Base-by-base conservation (phyloP, 2,329 filamentous ascomycete genomes). In the Macrophomina phaseolina region DNA sequence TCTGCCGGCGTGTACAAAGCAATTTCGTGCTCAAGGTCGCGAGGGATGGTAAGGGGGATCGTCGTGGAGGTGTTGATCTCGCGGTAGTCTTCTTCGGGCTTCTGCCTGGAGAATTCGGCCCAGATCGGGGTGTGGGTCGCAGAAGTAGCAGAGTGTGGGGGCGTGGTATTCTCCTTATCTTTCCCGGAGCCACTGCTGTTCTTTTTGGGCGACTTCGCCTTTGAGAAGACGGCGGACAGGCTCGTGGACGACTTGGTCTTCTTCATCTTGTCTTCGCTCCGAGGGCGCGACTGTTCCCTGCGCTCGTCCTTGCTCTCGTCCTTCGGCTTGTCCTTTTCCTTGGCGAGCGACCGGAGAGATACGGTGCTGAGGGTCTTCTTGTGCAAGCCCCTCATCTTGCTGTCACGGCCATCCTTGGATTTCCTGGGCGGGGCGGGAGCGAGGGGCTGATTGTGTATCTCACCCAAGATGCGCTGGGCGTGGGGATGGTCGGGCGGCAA, bases 171-270 rank as follows among this genome's bases (percentile, higher is more conserved):
- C 78, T 97, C 93, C 79, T 97, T 97, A 77, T 94, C 90, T 73
- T 87, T 90, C 46, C 81, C 82, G 30, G 82, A 78, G 64, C 84
- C 82, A 6, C 87, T 85, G 12, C 87, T 85, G 40, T 80, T 80
- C 64, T 85, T 81, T 73, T 89, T 92, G 64, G 89, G 84, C 9
- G 92, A 93, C 76, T 90, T 93, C 67, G 89, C 88, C 66, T 90
- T 89, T 66, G 88, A 89, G 62, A 97, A 85, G 65, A 97, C 85
- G 4, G 86, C 88, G 0, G 88, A 88, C n/a, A 98, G 84, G 75
- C 93, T 96, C 38, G 91, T 91, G 3, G 91, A 86, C 0, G 94
- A 97, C 78, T 94, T 97, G 45, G 87, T 87, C 82, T 94, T 96
- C 77, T 87, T 88, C 4, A 83, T 82, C 66, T 81, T 85, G 72